These are phyloP conservation scores for Blumeria hordei DNA, from an alignment of 2,329 filamentous ascomycete genomes.

Conservation along the genomic window DNA sequence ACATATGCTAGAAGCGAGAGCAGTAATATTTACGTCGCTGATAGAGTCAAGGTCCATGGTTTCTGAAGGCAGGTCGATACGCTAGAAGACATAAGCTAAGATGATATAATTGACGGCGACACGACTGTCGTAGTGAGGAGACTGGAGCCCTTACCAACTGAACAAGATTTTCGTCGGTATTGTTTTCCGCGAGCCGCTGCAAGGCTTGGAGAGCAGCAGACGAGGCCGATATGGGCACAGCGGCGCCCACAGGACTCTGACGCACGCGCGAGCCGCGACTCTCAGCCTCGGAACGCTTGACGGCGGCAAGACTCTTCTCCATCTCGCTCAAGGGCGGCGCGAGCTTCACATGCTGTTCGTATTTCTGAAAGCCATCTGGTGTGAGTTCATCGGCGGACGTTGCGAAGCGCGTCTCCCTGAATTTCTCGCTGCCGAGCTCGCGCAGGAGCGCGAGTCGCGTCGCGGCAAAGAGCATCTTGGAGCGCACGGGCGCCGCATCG, in stretches of 20 bases:
- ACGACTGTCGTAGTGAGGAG: not conserved
- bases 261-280: slow-evolving; percentile 37
- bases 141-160: slow-evolving; percentile 31
- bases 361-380: slow-evolving; percentile 42
- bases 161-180: slow-evolving; percentile 26
- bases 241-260: slow-evolving; percentile 22
- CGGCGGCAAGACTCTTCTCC: slow-evolving; percentile 44
- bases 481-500: slow-evolving; percentile 51
- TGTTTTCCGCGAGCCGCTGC: slow-evolving; percentile 26
- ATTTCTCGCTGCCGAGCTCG: slow-evolving; percentile 57
- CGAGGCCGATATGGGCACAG: slow-evolving; percentile 25
- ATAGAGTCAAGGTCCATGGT: slow-evolving; percentile 37
- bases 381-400: slow-evolving; percentile 47
- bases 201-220: slow-evolving; percentile 27
- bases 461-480: slow-evolving; percentile 69
- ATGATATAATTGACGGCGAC: not conserved
- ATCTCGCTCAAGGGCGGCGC: slow-evolving; percentile 57
- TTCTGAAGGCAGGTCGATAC: slow-evolving; percentile 49
- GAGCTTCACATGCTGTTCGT: slow-evolving; percentile 40
- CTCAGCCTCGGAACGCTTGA: slow-evolving; percentile 54
- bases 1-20: slow-evolving; percentile 37
- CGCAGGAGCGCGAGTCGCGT: slow-evolving; percentile 52
- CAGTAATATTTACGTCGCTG: slow-evolving; percentile 27
- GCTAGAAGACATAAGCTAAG: slow-evolving; percentile 19
- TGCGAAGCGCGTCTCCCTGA: slow-evolving; percentile 51